Conservation (phyloP, 805 yeast genomes). For the Spathaspora hagerdaliae region DNA sequence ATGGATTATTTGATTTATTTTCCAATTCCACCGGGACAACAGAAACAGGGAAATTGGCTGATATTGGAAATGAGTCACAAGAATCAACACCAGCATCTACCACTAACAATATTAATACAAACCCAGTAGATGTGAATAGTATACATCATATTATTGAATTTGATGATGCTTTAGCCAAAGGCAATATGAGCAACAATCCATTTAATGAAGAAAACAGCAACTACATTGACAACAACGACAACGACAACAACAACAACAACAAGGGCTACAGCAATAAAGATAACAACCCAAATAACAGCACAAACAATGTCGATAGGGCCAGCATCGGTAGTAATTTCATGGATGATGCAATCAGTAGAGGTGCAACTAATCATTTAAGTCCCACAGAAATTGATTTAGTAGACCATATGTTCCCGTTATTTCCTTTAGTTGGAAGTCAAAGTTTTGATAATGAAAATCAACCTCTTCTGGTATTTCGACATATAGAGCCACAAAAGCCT, state of each 20-base stretch:
- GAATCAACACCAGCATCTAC: not conserved
- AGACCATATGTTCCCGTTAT: slow-evolving; percentile 38
- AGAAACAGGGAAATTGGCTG: not conserved
- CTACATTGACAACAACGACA: too few species aligned
- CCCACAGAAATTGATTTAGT: slow-evolving; percentile 21
- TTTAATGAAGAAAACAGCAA: too few species aligned
- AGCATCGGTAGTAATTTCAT: too few species aligned
- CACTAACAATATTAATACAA: not conserved
- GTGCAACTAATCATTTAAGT: slow-evolving; percentile 2
- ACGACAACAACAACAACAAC: not conserved
- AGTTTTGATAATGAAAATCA: slow-evolving; percentile 34
- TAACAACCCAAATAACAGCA: not conserved
- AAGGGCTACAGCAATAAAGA: not conserved
- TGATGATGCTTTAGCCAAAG: too few species aligned
- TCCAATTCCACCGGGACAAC: slow-evolving; percentile 5
- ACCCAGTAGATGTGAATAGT: not conserved
- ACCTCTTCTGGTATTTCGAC: slow-evolving; percentile 27
- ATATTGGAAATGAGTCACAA: not conserved
- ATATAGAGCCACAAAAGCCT: not conserved
- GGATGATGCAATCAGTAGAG: not conserved
- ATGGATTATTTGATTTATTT: slow-evolving; percentile 28
- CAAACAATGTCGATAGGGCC: too few species aligned
- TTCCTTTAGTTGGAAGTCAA: slow-evolving; percentile 37
- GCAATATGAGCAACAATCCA: too few species aligned
- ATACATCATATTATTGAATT: too few species aligned